Base-by-base conservation (phyloP, 106 monocot genomes). In the Alisma plantagoaquatica region DNA sequence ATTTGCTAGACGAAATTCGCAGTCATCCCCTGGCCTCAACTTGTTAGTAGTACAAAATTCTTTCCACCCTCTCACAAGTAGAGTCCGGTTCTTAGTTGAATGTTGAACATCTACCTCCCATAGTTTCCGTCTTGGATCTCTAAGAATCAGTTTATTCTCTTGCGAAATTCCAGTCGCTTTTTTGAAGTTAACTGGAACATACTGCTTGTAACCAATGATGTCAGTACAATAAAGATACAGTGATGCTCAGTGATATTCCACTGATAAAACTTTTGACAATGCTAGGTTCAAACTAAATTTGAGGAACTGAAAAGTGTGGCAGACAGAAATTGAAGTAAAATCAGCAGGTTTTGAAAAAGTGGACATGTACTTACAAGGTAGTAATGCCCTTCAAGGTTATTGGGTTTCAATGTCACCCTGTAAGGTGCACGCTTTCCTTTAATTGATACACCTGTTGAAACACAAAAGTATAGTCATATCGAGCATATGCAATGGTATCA, bases 111-210 rank as follows among this genome's bases (percentile, higher is more conserved):
- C 33, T 5, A 33, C 32, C 9, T 4, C 33, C 48, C 48, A 62
- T 12, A 35, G 0, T 14, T 50, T 16, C 7, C 49, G 33, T 32
- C 26, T 38, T 1, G 31, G 48, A 33, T 62, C 61, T 35, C 46
- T 62, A 7, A 62, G 61, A 16, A 62, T 16, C 49, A 62, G 6
- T 16, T 49, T 16, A 33, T 33, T 8, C 25, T 33, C 26, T 4
- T 26, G 8, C 10, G 49, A 14, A 33, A 62, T 62, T 3, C 32
- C 49, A 23, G 33, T 49, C 0, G 47, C 19, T 50, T 50, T 33
- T 49, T 50, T 62, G 24, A 49, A 62, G 25, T 49, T 2, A 50
- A 62, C 61, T 14, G 61, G 61, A 25, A 62, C 38, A 15, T 62
- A 62, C 61, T 62, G 3, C 22, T 23, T 18, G 11, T 18, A 7